A percentile compares a stretch with the other conserved stretches of the same genome.
phyloP scores from a whole-genome alignment of 2,329 filamentous ascomycete species.

The Penicillium sp. region DNA sequence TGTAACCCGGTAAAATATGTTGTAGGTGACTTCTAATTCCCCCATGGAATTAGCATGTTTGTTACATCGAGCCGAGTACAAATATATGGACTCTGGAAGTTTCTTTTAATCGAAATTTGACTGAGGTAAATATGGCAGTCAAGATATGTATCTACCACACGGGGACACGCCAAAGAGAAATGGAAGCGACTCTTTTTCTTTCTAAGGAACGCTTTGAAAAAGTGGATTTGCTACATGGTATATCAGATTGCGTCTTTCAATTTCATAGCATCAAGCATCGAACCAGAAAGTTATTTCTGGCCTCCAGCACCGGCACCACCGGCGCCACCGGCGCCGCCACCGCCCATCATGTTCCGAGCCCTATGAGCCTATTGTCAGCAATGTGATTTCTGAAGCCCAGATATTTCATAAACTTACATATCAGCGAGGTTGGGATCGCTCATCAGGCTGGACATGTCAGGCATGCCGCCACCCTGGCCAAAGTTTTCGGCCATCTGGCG shows the following conservation, averaged over 20 bases:
- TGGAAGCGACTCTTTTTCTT: slow-evolving; percentile 7
- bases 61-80: not conserved
- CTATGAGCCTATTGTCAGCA: slow-evolving; percentile 30
- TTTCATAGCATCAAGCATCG: slow-evolving; percentile 12
- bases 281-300: slow-evolving; percentile 13
- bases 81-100: not conserved
- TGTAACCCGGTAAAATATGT: too few species aligned
- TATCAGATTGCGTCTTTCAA: slow-evolving; percentile 17
- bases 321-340: slow-evolving; percentile 23
- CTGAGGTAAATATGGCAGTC: not conserved
- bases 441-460: slow-evolving; percentile 78
- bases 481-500: slow-evolving; percentile 80
- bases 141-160: not conserved
- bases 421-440: slow-evolving; percentile 83
- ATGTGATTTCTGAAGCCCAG: not conserved
- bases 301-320: slow-evolving; percentile 9
- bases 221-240: slow-evolving; percentile 12
- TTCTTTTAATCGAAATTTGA: not conserved
- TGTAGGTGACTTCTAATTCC: too few species aligned
- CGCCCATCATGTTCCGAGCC: slow-evolving; percentile 62
- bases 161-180: not conserved
- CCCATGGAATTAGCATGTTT: too few species aligned
- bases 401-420: slow-evolving; percentile 58
- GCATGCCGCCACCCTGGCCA: slow-evolving; percentile 68
- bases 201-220: slow-evolving; percentile 18